These are phyloP conservation scores for Ichthyophthirius multifiliis DNA, from an alignment of 169 alveolate species.

Conservation along the genomic window DNA sequence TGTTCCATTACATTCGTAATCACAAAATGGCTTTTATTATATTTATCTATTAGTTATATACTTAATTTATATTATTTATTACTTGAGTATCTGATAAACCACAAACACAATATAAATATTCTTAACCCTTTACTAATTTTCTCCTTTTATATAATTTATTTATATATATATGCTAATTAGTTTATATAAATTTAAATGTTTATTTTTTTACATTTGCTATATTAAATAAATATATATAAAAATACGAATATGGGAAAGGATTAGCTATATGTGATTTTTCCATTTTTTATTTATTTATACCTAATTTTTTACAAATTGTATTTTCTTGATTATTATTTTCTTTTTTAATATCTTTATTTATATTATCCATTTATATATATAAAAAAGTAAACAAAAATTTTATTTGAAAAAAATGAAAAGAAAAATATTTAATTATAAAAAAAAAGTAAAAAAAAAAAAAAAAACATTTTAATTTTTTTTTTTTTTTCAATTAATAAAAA, in stretches of 20 bases:
- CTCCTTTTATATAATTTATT: background rate
- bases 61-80: background rate
- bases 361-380: too few relatives aligned
- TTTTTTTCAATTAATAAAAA: too few relatives aligned
- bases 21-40: background rate
- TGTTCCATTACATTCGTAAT: background rate
- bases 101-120: background rate
- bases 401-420: too few relatives aligned
- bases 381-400: too few relatives aligned
- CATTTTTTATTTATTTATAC: background rate
- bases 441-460: too few relatives aligned
- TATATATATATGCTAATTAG: background rate
- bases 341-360: too few relatives aligned
- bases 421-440: too few relatives aligned
- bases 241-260: constrained; percentile 6
- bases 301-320: background rate
- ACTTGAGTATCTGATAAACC: background rate
- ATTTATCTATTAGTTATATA: background rate
- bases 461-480: too few relatives aligned
- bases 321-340: too few relatives aligned
- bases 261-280: constrained; percentile 2
- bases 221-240: background rate
- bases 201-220: too few relatives aligned
- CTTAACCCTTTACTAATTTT: background rate
- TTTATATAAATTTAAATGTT: background rate